Evolutionary conservation across 2,329 filamentous ascomycete species (phyloP).

Genomic region (Sclerotinia minor): DNA sequence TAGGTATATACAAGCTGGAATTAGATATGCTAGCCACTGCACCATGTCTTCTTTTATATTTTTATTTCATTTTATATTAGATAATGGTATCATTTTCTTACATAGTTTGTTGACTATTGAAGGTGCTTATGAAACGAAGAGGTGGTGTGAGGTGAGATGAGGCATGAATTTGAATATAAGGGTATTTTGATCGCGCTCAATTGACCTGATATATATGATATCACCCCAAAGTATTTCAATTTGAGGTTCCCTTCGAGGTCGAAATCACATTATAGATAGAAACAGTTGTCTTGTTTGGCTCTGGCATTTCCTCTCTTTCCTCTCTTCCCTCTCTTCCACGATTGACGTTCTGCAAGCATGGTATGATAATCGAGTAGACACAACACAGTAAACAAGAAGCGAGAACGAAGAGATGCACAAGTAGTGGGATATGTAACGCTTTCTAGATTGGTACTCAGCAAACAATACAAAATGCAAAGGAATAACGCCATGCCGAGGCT

Average conservation of each 20-base stretch:
- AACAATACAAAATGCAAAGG: not conserved
- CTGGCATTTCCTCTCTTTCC: no score
- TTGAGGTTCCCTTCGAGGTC: no score
- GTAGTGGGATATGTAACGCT: not conserved
- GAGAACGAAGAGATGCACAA: not conserved
- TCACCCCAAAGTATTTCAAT: not conserved
- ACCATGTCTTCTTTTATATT: constrained; percentile 1
- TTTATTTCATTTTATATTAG: not conserved
- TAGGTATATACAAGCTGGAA: constrained; percentile 26
- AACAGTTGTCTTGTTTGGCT: no score
- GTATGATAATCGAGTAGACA: not conserved
- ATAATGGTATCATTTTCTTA: not conserved
- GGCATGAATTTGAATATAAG: not conserved
- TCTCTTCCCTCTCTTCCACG: not conserved
- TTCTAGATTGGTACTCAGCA: not conserved
- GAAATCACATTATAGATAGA: not conserved
- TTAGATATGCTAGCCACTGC: constrained; percentile 11
- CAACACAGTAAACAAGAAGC: not conserved
- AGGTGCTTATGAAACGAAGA: not conserved
- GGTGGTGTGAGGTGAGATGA: not conserved
- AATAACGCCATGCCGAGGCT: not conserved
- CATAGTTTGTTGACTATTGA: not conserved
- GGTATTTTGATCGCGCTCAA: not conserved
- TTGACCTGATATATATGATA: not conserved
- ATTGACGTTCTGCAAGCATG: not conserved